Conservation (phyloP, 2,329 filamentous ascomycete genomes). For the Podosphaera xanthii region DNA sequence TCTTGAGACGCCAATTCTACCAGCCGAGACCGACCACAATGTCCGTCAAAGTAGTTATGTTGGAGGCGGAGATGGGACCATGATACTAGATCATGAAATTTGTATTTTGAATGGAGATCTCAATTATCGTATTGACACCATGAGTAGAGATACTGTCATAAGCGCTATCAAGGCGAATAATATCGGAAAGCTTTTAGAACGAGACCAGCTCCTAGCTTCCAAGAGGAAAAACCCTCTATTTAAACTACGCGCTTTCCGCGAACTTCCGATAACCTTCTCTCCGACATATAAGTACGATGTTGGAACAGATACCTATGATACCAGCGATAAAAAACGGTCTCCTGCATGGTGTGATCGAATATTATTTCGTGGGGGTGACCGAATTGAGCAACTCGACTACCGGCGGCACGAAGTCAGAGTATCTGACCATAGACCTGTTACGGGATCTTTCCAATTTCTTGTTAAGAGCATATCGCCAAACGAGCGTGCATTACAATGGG, state of each 20-base stretch:
- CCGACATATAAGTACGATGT: slow-evolving; percentile 99
- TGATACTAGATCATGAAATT: slow-evolving; percentile 95
- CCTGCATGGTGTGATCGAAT: slow-evolving; percentile 94
- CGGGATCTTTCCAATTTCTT: slow-evolving; percentile 57
- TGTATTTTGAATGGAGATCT: slow-evolving; percentile 89
- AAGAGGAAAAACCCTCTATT: slow-evolving; percentile 78
- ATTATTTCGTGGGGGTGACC: slow-evolving; percentile 58
- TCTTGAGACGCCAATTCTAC: slow-evolving; percentile 38
- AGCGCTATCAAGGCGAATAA: slow-evolving; percentile 65
- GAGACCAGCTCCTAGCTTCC: slow-evolving; percentile 79
- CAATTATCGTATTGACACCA: slow-evolving; percentile 95
- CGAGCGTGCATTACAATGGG: slow-evolving; percentile 42
- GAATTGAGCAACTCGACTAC: slow-evolving; percentile 76
- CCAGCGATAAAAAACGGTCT: slow-evolving; percentile 78
- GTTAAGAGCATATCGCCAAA: slow-evolving; percentile 60
- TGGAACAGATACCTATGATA: slow-evolving; percentile 80
- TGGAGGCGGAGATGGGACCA: slow-evolving; percentile 79
- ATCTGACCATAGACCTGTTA: slow-evolving; percentile 85
- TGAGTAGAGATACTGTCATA: slow-evolving; percentile 82
- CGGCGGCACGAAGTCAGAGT: slow-evolving; percentile 69
- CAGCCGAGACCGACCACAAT: slow-evolving; percentile 41
- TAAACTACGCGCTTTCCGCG: slow-evolving; percentile 70
- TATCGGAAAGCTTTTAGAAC: slow-evolving; percentile 64
- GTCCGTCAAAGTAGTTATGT: slow-evolving; percentile 57
- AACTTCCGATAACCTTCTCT: slow-evolving; percentile 72